Evolutionary conservation across 352 stramenopile genomes (phyloP).

Genomic region (Phytophthora fragariaefolia): DNA sequence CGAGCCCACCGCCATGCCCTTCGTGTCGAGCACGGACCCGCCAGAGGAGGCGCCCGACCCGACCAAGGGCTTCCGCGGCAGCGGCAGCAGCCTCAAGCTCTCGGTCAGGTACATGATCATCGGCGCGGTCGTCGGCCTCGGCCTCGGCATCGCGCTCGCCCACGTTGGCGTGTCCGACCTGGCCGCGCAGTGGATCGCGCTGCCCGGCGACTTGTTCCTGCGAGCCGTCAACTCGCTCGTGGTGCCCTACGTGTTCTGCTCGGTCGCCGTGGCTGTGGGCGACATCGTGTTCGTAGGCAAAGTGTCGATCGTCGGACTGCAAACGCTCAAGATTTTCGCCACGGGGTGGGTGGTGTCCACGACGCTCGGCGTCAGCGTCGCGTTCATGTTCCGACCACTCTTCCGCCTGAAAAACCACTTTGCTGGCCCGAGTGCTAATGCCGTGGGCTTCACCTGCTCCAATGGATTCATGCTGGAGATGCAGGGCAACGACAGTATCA

Average conservation of each 20-base stretch:
- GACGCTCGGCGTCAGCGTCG: constrained; percentile 57
- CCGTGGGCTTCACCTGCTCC: constrained; percentile 56
- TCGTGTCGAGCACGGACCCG: constrained; percentile 40
- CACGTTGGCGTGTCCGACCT: constrained; percentile 51
- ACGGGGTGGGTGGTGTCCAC: constrained; percentile 62
- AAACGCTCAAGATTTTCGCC: constrained; percentile 71
- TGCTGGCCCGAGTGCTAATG: constrained; percentile 34
- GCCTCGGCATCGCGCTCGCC: constrained; percentile 56
- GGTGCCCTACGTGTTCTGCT: constrained; percentile 86
- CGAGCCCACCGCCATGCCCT: constrained; percentile 40
- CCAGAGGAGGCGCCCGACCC: constrained; percentile 30
- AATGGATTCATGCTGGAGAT: constrained; percentile 50
- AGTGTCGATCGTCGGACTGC: constrained; percentile 65
- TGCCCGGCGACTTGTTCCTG: constrained; percentile 80
- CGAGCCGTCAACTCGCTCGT: constrained; percentile 79
- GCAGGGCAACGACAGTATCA: constrained; percentile 35
- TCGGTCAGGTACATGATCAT: constrained; percentile 63
- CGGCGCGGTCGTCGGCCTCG: constrained; percentile 55
- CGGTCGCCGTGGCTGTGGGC: constrained; percentile 73
- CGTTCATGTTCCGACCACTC: constrained; percentile 60
- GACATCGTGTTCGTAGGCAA: constrained; percentile 84
- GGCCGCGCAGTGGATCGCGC: constrained; percentile 59
- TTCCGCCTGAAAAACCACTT: constrained; percentile 47
- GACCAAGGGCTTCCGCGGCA: constrained; percentile 40
- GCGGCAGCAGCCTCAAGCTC: constrained; percentile 53